phyloP scores from a whole-genome alignment of 805 yeast species.

The Pichia scutulata region DNA sequence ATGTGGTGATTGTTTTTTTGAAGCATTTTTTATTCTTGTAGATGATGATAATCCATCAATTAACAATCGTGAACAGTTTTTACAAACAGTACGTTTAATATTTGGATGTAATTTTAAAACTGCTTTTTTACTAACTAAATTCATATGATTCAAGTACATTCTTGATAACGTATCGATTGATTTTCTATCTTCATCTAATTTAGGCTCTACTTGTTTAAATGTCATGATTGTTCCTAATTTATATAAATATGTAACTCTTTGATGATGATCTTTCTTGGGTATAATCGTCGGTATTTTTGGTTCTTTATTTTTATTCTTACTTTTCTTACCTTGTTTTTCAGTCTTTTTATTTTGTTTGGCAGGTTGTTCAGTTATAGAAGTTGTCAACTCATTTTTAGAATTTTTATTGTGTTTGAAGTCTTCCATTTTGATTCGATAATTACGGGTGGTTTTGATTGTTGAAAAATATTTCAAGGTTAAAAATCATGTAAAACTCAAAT shows the following conservation, averaged over 20 bases:
- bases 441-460: not conserved
- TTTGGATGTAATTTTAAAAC: conserved; percentile 58
- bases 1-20: conserved; percentile 25
- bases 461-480: too few species aligned
- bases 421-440: not conserved
- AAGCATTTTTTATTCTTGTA: conserved; percentile 35
- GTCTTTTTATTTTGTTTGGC: not conserved
- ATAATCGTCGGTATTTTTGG: conserved; percentile 32
- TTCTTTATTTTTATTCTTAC: not conserved
- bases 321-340: not conserved
- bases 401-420: not conserved
- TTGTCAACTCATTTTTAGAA: not conserved
- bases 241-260: conserved; percentile 50
- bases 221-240: conserved; percentile 43
- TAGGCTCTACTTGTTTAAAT: conserved; percentile 4
- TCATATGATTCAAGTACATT: conserved; percentile 46
- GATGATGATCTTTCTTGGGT: conserved; percentile 51
- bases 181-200: not conserved
- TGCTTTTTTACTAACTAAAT: conserved; percentile 56
- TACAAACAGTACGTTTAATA: conserved; percentile 64
- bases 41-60: conserved; percentile 40
- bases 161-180: conserved; percentile 41
- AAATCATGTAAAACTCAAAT: not conserved
- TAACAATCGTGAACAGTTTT: conserved; percentile 47
- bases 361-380: not conserved